These are phyloP conservation scores for Crinitomyces ghanaensis DNA, from an alignment of 805 yeast species.

Conservation along the genomic window DNA sequence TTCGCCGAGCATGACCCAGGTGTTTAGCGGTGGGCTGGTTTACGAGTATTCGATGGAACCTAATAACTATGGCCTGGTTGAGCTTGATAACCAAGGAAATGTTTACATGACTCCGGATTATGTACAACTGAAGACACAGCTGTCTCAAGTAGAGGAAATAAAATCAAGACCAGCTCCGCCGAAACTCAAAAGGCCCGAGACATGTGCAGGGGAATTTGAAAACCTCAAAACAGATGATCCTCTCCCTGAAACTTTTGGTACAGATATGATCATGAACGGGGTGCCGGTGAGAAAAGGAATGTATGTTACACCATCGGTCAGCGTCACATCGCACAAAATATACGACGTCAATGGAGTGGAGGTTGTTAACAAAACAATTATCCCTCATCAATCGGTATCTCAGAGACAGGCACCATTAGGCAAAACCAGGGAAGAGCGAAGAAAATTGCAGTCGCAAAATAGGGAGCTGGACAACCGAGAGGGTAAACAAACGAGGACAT, in stretches of 20 bases:
- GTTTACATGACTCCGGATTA: slow-evolving; percentile 39
- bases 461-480: neutral
- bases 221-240: slow-evolving; percentile 17
- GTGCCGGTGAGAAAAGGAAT: slow-evolving; percentile 21
- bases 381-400: neutral
- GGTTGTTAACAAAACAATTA: slow-evolving; percentile 10
- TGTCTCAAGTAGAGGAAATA: slow-evolving; percentile 1
- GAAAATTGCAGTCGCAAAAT: neutral
- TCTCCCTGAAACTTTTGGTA: slow-evolving; percentile 25
- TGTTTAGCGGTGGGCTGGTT: slow-evolving; percentile 76
- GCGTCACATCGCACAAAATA: slow-evolving; percentile 15
- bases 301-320: slow-evolving; percentile 12
- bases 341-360: slow-evolving; percentile 16
- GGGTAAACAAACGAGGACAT: too few relatives aligned
- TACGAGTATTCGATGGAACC: slow-evolving; percentile 73
- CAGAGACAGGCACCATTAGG: neutral
- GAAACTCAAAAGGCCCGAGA: slow-evolving; percentile 8
- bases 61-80: slow-evolving; percentile 69
- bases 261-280: slow-evolving; percentile 25
- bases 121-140: slow-evolving; percentile 30
- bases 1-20: slow-evolving; percentile 58
- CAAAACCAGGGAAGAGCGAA: too few relatives aligned
- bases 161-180: slow-evolving; percentile 4
- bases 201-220: slow-evolving; percentile 14
- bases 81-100: slow-evolving; percentile 34